Base-by-base conservation (phyloP, 345 rosid genomes). In the Sonneratia alba region DNA sequence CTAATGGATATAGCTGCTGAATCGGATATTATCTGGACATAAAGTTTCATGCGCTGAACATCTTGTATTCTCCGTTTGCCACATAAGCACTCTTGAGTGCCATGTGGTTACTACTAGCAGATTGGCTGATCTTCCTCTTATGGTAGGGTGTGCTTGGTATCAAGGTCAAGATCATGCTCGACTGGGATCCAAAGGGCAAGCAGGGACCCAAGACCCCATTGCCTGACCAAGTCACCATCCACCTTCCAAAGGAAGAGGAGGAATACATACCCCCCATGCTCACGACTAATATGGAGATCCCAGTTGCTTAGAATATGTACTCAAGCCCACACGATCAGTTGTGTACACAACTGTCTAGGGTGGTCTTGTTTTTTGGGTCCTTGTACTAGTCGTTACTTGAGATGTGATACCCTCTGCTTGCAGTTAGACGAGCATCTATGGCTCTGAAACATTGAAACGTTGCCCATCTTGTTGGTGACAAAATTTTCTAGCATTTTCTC, bases 141-240 rank as follows among this genome's bases (percentile, higher is more conserved):
- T 70, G 40, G 34, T 79, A 88, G 89, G 92, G 92, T 47, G 92
- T 88, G 55, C 85, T 90, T 4, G 96, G 92, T 27, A 88, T 88
- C 80, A 88, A 88, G 82, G 96, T 88, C 0, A 86, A 82, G 87
- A 79, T 88, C 75, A 88, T 85, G 96, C 89, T 86, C 3, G 92
- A 79, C 72, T 90, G 91, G 91, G 92, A 90, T 69, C 89, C 92
- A 0, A 85, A 79, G 79, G 96, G 92, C 36, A 83, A 85, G 81
- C 70, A 49, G 15, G 89, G 92, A n/a, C 92, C 92, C 13, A 82
- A 66, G 83, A 87, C 91, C 12, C 91, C 92, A 21, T 72, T 88
- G 76, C 92, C 91, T 18, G 93, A 91, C 80, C 81, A 89, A 8
- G 95, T 89, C 3, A 91, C 87, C 13, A 91, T 89, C 81, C 88